These are phyloP conservation scores for Lomentospora prolificans DNA, from an alignment of 2,329 filamentous ascomycete genomes.

Conservation along the genomic window DNA sequence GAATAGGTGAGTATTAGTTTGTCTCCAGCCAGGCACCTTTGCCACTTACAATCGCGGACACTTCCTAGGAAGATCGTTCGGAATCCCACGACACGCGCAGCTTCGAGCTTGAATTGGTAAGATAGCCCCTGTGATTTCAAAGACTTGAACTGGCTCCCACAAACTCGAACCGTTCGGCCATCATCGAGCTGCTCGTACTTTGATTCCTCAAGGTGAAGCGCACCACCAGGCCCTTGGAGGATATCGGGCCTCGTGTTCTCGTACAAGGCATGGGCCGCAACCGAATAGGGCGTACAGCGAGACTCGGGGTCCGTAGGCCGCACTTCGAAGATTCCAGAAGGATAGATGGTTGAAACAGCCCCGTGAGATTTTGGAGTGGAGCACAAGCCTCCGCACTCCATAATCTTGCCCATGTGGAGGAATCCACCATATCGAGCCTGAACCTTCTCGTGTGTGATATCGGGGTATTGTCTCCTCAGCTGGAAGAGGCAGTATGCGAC, in stretches of 20 bases:
- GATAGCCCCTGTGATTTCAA: background rate
- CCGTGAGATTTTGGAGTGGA: slow-evolving; percentile 34
- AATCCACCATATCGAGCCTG: slow-evolving; percentile 22
- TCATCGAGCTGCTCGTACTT: background rate
- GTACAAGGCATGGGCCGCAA: slow-evolving; percentile 44
- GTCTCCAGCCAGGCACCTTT: background rate
- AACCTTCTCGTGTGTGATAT: background rate
- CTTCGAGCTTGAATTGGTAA: slow-evolving; percentile 32
- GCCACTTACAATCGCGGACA: background rate
- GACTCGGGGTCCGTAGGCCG: slow-evolving; percentile 26
- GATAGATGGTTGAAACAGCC: slow-evolving; percentile 29
- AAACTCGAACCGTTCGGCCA: background rate
- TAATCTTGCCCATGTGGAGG: slow-evolving; percentile 43
- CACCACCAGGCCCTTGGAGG: slow-evolving; percentile 38
- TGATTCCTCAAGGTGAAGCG: slow-evolving; percentile 28
- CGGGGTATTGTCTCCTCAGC: slow-evolving; percentile 5
- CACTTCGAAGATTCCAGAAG: slow-evolving; percentile 35
- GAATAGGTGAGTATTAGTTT: background rate
- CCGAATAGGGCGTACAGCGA: slow-evolving; percentile 35
- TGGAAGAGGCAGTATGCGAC: slow-evolving; percentile 22
- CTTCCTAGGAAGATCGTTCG: slow-evolving; percentile 31
- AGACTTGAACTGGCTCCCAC: background rate
- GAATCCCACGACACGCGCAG: slow-evolving; percentile 28
- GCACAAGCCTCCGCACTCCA: slow-evolving; percentile 42
- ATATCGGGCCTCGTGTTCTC: slow-evolving; percentile 44